phyloP scores from a whole-genome alignment of 139 green algal genomes.

The Chlorella sp. region DNA sequence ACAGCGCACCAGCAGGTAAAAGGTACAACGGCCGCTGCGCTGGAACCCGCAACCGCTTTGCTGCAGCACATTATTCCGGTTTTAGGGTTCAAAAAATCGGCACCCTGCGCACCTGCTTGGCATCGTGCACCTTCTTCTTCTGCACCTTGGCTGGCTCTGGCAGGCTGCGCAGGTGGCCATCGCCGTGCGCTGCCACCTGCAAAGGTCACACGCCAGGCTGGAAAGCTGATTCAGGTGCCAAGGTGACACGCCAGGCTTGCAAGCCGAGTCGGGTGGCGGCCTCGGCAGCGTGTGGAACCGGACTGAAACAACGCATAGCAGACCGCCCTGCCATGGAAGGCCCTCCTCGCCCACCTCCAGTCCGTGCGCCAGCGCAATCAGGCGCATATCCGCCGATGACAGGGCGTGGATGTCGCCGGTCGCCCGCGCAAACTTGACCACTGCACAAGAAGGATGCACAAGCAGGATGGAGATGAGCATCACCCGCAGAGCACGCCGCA shows the following conservation, averaged over 20 bases:
- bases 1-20: too few species aligned
- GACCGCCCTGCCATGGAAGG: too few species aligned
- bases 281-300: too few species aligned
- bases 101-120: slow-evolving; percentile 5
- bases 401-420: slow-evolving; percentile 90
- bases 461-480: neutral
- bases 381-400: slow-evolving; percentile 79
- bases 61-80: too few species aligned
- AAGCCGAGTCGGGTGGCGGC: too few species aligned
- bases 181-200: slow-evolving; percentile 60
- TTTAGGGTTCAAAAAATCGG: too few species aligned
- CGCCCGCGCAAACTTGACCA: slow-evolving; percentile 81
- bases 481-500: neutral
- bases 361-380: slow-evolving; percentile 84
- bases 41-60: too few species aligned
- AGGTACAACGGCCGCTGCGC: neutral
- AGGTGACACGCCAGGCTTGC: too few species aligned
- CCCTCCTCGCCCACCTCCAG: slow-evolving; percentile 60
- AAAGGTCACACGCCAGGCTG: too few species aligned
- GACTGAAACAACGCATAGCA: too few species aligned
- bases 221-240: too few species aligned
- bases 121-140: slow-evolving; percentile 26
- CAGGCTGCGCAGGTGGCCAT: slow-evolving; percentile 61
- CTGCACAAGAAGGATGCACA: slow-evolving; percentile 49
- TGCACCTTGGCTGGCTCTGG: slow-evolving; percentile 37